Conservation (phyloP, 306 rosid species). For the Medicago lupulina region DNA sequence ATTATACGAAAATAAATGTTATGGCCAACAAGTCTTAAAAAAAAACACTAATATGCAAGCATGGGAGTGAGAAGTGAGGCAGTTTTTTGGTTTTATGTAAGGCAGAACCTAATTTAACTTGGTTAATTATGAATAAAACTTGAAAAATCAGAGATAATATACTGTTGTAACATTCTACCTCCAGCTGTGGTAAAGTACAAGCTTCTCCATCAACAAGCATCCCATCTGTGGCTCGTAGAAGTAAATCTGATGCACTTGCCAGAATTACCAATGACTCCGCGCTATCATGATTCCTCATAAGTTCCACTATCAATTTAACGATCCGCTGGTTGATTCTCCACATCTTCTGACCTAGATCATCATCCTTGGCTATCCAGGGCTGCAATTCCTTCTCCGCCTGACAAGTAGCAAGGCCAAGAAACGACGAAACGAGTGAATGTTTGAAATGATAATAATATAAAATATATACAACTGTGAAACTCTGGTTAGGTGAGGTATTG, state of each 20-base stretch:
- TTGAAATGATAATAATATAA: constrained; percentile 31
- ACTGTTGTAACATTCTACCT: constrained; percentile 58
- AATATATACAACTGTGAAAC: constrained; percentile 29
- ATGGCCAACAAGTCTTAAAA: not conserved
- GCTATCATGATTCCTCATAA: constrained; percentile 89
- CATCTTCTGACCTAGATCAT: constrained; percentile 89
- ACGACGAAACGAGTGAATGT: constrained; percentile 46
- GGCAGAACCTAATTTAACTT: constrained; percentile 8
- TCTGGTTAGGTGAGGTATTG: constrained; percentile 27
- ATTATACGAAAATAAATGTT: not conserved
- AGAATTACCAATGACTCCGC: constrained; percentile 83
- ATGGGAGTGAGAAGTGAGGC: not conserved
- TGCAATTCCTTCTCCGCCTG: constrained; percentile 96
- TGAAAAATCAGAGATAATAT: constrained; percentile 25
- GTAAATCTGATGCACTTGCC: constrained; percentile 95
- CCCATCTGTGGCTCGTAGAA: constrained; percentile 96
- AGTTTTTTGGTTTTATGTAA: not conserved
- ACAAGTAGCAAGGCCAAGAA: constrained; percentile 50
- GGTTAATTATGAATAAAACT: not conserved
- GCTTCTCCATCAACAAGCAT: constrained; percentile 99
- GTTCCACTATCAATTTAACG: constrained; percentile 86
- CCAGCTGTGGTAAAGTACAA: constrained; percentile 92
- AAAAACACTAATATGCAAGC: constrained; percentile 3
- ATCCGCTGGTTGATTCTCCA: constrained; percentile 97
- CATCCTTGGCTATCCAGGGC: constrained; percentile 99